phyloP scores from a whole-genome alignment of 225 moss, liverwort and hornwort species.

The Bryum argenteum region DNA sequence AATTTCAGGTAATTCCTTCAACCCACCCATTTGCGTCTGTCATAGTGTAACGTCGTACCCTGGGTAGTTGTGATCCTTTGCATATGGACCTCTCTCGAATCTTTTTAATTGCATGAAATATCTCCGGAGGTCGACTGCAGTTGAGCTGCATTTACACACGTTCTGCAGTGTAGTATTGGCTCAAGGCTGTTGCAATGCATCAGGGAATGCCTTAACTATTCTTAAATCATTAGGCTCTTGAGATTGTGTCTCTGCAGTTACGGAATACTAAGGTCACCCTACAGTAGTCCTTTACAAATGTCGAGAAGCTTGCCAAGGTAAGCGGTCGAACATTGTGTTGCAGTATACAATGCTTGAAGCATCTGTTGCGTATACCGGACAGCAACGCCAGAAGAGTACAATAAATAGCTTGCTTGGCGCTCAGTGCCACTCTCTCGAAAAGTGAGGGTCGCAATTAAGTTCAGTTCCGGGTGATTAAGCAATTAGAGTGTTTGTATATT shows the following conservation, averaged over 20 bases:
- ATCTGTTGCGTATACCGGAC: not conserved
- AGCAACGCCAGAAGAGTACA: not conserved
- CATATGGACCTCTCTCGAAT: not conserved
- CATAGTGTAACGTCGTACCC: not conserved
- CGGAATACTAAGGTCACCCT: not conserved
- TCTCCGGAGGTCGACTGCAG: slow-evolving; percentile 1
- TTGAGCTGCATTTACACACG: not conserved
- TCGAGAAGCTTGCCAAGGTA: slow-evolving; percentile 1
- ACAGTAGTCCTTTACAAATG: not conserved
- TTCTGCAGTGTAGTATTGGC: not conserved
- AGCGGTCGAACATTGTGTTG: not conserved
- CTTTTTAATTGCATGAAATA: not conserved
- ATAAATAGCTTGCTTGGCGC: slow-evolving; percentile 2
- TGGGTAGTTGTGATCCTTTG: not conserved
- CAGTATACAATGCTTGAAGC: not conserved
- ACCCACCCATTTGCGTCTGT: not conserved
- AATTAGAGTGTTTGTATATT: not conserved
- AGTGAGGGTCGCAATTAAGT: not conserved
- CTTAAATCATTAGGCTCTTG: not conserved
- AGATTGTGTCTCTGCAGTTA: not conserved
- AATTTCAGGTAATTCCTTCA: not conserved
- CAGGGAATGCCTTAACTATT: not conserved
- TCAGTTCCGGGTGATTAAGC: not conserved
- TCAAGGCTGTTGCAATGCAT: not conserved
- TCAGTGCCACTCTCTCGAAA: not conserved